Base-by-base conservation (phyloP, 306 rosid genomes). In the Prunus mira region DNA sequence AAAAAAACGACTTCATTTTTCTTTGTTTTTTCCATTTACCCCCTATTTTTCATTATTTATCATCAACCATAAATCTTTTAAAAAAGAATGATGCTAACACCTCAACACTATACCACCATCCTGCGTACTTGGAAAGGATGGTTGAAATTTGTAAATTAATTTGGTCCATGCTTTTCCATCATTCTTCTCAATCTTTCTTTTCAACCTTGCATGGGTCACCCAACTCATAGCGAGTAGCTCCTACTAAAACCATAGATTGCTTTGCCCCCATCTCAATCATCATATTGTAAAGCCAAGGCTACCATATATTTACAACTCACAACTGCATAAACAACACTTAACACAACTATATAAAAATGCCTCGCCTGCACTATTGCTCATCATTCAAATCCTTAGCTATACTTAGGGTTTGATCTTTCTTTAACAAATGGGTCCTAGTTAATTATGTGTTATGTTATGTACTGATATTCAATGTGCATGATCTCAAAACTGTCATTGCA, bases 231-330 rank as follows among this genome's bases (percentile, higher is more conserved):
- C 4, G 2, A 15, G 54, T 80, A 69, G 84, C 80, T 78, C 68
- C 84, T 78, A 81, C 82, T 86, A 82, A 80, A 80, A 83, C 82
- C 72, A 72, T 83, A 80, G 69, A 82, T 84, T 85, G 63, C 82
- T 88, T 84, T 82, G 84, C 78, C 87, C 86, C 81, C 57, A 77
- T 82, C 25, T 79, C 69, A 71, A 84, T 86, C 65, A 79, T 77
- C 73, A 55, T 66, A 78, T 69, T 78, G 57, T 69, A 77, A 72
- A 80, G 52, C 69, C 27, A 76, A 66, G 47, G 50, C 54, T 4
- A 10, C 46, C 22, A 52, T 51, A 47, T 20, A 22, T 55, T 22
- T 58, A 73, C 77, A 73, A 73, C 77, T 73, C 68, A 56, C 9
- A 73, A 17, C 67, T 58, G 55, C 77, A 58, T 43, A 73, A 73